Base-by-base conservation (phyloP, 2,329 filamentous ascomycete species). In the Fusarium sp. region DNA sequence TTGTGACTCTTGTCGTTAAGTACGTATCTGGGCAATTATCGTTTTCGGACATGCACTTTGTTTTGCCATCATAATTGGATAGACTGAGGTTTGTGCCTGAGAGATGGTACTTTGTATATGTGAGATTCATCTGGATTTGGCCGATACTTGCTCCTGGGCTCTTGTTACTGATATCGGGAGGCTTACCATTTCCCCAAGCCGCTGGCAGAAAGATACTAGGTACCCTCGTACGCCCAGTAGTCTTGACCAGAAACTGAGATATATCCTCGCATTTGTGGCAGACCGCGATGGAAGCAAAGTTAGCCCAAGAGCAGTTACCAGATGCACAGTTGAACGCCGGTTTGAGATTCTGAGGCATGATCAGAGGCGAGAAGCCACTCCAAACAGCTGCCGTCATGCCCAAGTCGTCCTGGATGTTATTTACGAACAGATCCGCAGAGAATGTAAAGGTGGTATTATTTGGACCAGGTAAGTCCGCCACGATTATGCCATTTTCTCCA, bases 221-320 rank as follows among this genome's bases (percentile, higher is more conserved):
- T 6, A 66, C 7, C 7, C 13, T n/a, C 0, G 25, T 37, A 1
- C 30, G 20, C 1, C 47, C 48, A 0, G 44, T 13, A 1, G 23
- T 39, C 17, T 35, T 48, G 3, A 6, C 20, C 27, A 62, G 9
- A 3, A 44, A 5, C 3, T 35, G 3, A 0, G 57, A 63, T 14
- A 67, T 53, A 6, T 66, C 57, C 0, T 15, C 5, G 7, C 62
- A 67, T 14, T 39, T 54, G 2, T 49, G 62, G 6, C 65, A 67
- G 0, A 63, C 6, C 0, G 65, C 66, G 1, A 70, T 44, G 0
- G 66, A 67, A 2, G 50, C 2, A 11, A 60, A 67, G 7, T 11
- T 14, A 7, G 25, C 1, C 66, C 62, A 70, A 0, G 67, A 54
- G 22, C 66, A 70, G 7, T 70, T 69, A 2, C 62, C 62, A 0